These are phyloP conservation scores for Pleurotus djamor DNA, from an alignment of 768 basidiomycete genomes.

Conservation along the genomic window DNA sequence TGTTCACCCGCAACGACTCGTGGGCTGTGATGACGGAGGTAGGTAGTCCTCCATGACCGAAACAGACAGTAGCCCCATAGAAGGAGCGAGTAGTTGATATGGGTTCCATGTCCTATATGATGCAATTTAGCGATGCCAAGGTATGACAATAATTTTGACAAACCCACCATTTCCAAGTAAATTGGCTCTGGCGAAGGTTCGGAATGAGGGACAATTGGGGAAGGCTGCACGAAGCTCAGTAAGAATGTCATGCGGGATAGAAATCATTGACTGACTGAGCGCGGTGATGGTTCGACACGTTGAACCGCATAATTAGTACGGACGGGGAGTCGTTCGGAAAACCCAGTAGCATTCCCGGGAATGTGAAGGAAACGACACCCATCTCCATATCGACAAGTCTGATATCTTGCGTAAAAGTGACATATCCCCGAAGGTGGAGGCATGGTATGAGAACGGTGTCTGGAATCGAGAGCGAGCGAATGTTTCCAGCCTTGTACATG, in stretches of 20 bases:
- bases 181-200: neutral
- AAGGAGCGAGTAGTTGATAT: slow-evolving; percentile 2
- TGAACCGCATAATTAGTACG: too few relatives aligned
- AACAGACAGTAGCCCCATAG: slow-evolving; percentile 3
- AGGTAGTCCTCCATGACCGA: neutral
- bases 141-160: neutral
- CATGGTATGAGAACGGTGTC: neutral
- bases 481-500: neutral
- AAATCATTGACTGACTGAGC: neutral
- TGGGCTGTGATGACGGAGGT: slow-evolving; percentile 30
- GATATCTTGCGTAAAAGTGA: neutral
- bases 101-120: neutral
- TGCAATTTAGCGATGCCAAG: neutral
- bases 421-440: neutral
- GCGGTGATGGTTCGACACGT: neutral
- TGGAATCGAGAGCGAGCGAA: too few relatives aligned
- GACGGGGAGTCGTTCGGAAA: neutral
- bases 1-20: slow-evolving; percentile 32
- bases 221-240: neutral
- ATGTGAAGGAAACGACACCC: slow-evolving; percentile 7
- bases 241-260: neutral
- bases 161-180: slow-evolving; percentile 1
- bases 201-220: too few relatives aligned
- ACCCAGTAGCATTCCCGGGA: neutral
- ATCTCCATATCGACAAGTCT: neutral